A percentile compares a stretch with the other conserved stretches of the same genome.
Evolutionary conservation across 371 early-diverging fungal genomes (phyloP).

Genomic region (Apophysomyces sp.): DNA sequence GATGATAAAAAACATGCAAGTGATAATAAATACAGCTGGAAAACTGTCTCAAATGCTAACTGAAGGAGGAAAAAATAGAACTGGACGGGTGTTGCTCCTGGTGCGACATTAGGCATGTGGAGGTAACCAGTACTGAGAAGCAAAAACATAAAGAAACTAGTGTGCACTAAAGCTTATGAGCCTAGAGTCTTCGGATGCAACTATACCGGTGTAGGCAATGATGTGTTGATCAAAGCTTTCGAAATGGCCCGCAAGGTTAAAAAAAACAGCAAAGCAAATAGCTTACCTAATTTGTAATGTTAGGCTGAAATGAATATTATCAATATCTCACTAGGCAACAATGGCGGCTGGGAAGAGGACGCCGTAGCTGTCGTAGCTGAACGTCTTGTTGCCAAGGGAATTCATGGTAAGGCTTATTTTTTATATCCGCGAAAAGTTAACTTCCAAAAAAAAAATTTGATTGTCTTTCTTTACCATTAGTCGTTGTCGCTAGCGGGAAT

Average conservation of each 20-base stretch:
- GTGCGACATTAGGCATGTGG: conserved; percentile 47
- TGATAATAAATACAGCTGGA: background rate
- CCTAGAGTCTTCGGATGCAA: conserved; percentile 32
- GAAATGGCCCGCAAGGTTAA: conserved; percentile 52
- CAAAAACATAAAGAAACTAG: background rate
- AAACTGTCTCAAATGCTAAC: background rate
- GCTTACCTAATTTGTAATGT: no score
- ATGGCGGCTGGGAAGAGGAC: conserved; percentile 36
- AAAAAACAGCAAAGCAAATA: no score
- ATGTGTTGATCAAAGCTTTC: conserved; percentile 67
- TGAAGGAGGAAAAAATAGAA: conserved; percentile 12
- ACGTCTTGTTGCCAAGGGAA: conserved; percentile 27
- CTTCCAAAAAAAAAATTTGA: background rate
- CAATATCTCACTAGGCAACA: conserved; percentile 22
- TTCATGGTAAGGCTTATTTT: conserved; percentile 24
- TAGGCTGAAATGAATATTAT: conserved; percentile 50
- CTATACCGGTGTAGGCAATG: conserved; percentile 33
- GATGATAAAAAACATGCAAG: conserved; percentile 38
- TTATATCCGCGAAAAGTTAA: no score
- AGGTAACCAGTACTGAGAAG: conserved; percentile 22
- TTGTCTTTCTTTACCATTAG: conserved; percentile 7
- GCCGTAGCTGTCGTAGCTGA: conserved; percentile 27
- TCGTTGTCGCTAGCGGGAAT: conserved; percentile 65
- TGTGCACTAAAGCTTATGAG: background rate
- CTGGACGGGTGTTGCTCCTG: conserved; percentile 62